Evolutionary conservation across 108 stramenopile genomes (phyloP).

Genomic region (Discostella stelligeroides): DNA sequence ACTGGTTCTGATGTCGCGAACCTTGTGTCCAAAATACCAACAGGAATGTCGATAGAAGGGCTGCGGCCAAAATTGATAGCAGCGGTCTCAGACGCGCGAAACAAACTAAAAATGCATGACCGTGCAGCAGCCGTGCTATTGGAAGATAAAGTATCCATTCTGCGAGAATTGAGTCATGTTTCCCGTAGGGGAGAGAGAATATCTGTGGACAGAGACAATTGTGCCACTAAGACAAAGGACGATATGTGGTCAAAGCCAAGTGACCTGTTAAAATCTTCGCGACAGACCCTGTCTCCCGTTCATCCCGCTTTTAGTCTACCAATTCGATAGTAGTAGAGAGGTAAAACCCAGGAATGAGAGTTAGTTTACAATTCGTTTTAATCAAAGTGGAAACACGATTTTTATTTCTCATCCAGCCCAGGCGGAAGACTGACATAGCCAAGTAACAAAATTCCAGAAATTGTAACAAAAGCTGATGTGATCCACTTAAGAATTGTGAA

Average conservation of each 20-base stretch:
- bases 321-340: background rate
- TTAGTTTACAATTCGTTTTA: too few relatives aligned
- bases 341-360: too few relatives aligned
- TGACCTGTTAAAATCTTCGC: conserved; percentile 15
- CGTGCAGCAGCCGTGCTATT: conserved; percentile 46
- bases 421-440: conserved; percentile 56
- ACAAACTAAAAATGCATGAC: conserved; percentile 77
- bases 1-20: conserved; percentile 76
- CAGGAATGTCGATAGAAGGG: conserved; percentile 83
- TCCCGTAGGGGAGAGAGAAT: conserved; percentile 60
- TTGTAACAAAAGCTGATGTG: conserved; percentile 61
- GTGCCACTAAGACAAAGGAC: background rate
- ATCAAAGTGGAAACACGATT: background rate
- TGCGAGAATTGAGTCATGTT: conserved; percentile 69
- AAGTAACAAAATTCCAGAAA: conserved; percentile 71
- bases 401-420: conserved; percentile 11
- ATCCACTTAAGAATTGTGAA: conserved; percentile 68
- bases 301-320: background rate
- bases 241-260: background rate
- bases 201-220: background rate
- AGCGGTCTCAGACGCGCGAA: conserved; percentile 81
- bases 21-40: conserved; percentile 68
- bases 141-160: conserved; percentile 61
- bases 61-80: conserved; percentile 75
- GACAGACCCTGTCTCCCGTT: background rate